Percentiles rank a stretch among this genome's conserved stretches.
phyloP scores from a whole-genome alignment of 495 filamentous ascomycete genomes.

The Lasiosphaeriaceae sp. region DNA sequence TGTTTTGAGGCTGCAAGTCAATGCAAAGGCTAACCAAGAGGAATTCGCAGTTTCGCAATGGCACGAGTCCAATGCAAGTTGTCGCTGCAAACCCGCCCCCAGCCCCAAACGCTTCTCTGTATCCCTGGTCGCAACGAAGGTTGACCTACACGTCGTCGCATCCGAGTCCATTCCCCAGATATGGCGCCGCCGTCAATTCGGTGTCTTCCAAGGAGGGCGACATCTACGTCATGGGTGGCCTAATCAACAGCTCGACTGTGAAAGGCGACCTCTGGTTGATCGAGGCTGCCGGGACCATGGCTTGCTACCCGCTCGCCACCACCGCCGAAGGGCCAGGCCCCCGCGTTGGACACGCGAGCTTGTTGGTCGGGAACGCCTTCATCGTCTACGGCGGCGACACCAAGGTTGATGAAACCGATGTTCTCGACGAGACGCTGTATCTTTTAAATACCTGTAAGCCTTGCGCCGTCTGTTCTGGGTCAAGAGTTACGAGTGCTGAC shows the following conservation, averaged over 20 bases:
- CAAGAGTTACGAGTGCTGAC: constrained; percentile 14
- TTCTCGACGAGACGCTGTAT: constrained; percentile 92
- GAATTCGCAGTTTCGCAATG: constrained; percentile 44
- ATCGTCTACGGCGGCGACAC: constrained; percentile 99
- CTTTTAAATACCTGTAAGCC: constrained; percentile 92
- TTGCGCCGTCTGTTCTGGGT: neutral
- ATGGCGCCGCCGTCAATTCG: constrained; percentile 94
- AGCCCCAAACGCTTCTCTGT: constrained; percentile 60
- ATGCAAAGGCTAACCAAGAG: neutral
- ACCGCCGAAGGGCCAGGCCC: constrained; percentile 93
- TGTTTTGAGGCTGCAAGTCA: neutral
- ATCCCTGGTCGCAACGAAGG: constrained; percentile 92
- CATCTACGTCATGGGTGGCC: constrained; percentile 95
- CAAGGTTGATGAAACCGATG: constrained; percentile 87
- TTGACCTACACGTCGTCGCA: constrained; percentile 80
- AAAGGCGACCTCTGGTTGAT: constrained; percentile 98
- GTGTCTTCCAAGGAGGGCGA: constrained; percentile 92
- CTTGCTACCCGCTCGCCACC: constrained; percentile 87
- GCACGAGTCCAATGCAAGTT: constrained; percentile 19
- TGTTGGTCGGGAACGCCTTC: constrained; percentile 96
- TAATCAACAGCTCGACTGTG: constrained; percentile 89
- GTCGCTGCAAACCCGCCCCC: constrained; percentile 35
- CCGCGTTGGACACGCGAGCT: constrained; percentile 88
- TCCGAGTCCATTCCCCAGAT: constrained; percentile 88
- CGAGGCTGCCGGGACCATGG: constrained; percentile 81